Evolutionary conservation across 164 flowering plant genomes (phyloP).

Genomic region (Protea cynaroides): DNA sequence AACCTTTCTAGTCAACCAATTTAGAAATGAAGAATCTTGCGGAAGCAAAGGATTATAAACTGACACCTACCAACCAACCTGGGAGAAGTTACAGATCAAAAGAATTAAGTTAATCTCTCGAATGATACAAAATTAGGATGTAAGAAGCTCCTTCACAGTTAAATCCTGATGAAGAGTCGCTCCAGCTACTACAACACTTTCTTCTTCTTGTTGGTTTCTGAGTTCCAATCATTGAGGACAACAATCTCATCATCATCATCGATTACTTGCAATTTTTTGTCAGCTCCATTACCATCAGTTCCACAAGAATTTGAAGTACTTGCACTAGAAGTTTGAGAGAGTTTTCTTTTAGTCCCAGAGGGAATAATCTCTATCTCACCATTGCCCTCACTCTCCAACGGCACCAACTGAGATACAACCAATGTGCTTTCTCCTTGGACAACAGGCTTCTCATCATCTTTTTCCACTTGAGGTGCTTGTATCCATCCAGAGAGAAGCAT

Average conservation of each 20-base stretch:
- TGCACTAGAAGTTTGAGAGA: conserved; percentile 29
- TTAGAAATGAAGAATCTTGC: no score
- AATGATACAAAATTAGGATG: no score
- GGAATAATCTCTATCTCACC: conserved; percentile 30
- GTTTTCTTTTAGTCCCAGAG: conserved; percentile 57
- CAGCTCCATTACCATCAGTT: conserved; percentile 7
- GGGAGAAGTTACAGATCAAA: no score
- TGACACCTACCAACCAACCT: no score
- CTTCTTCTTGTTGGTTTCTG: no score
- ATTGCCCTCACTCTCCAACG: conserved; percentile 25
- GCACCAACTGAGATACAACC: conserved; percentile 19
- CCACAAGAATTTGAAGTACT: conserved; percentile 7
- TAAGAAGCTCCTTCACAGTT: no score
- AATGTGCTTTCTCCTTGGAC: conserved; percentile 55
- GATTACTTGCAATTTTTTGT: conserved; percentile 21
- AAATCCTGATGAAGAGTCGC: no score
- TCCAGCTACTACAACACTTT: no score
- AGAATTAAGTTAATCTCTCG: no score
- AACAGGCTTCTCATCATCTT: conserved; percentile 22
- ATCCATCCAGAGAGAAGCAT: conserved; percentile 91
- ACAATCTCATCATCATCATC: conserved; percentile 28
- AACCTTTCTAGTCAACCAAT: no score
- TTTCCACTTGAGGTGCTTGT: conserved; percentile 32
- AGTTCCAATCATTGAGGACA: conserved; percentile 26
- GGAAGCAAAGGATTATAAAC: no score